Base-by-base conservation (phyloP, 2,329 filamentous ascomycete genomes). In the Pezicula rhizophila region DNA sequence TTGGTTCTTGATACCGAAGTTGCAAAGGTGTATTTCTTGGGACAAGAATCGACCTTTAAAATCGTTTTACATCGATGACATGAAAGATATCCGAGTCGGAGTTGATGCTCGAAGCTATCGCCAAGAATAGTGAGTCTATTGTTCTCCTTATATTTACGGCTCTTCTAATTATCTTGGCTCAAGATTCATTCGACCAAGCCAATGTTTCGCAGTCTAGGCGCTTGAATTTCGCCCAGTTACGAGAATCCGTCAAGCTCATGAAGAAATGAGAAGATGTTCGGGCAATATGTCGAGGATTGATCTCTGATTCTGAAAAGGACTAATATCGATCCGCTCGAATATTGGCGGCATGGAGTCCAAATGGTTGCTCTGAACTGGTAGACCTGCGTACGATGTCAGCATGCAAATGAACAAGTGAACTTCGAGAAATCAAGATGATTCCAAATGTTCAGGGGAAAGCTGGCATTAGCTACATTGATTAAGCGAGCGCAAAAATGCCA, bases 311-410 rank as follows among this genome's bases (percentile, higher is more conserved):
- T 1, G 79, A 82, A 40, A 68, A 70, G 14, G 87, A 89, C 86
- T 59, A 99, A 99, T 69, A 97, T 96, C 62, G 90, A 96, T 61
- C 93, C 93, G 1, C 79, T 96, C 55, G 83, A 85, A 53, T 95
- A 93, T 65, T 99, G 93, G 93, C 84, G 92, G 45, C 84, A 89
- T n/a, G n/a, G n/a, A n/a, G n/a, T n/a, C n/a, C n/a, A n/a, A n/a
- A n/a, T n/a, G n/a, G n/a, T n/a, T n/a, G 38, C 93, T 93, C 76
- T 97, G 54, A 99, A 99, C 69, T 97, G 93, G 92, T 93, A 99
- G 69, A 97, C 91, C 0, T n/a, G n/a, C n/a, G n/a, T 96, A 95
- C 63, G 93, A 97, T 64, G 76, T 95, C 15, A 89, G 91, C 41
- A 93, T 96, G 80, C 92, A 97, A 65, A 78, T 97, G 66, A 97